These are phyloP conservation scores for Xylaria sp. DNA, from an alignment of 2,329 filamentous ascomycete genomes.

Conservation along the genomic window DNA sequence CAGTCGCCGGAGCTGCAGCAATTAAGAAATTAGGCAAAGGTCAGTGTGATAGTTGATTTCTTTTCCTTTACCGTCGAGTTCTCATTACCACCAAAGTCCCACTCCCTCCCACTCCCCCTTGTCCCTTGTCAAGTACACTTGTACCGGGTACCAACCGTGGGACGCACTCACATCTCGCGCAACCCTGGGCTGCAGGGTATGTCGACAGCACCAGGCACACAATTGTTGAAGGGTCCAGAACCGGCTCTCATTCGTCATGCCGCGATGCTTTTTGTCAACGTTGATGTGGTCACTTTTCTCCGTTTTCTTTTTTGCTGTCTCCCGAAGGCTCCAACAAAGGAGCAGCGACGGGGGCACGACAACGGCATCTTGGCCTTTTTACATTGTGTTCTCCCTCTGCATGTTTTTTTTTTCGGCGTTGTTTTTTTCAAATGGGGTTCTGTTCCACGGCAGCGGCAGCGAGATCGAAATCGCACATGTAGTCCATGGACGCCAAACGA, in stretches of 20 bases:
- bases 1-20: constrained; percentile 16
- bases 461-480: background rate
- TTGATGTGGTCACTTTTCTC: constrained; percentile 11
- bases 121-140: constrained; percentile 21
- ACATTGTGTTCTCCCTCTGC: too few species aligned
- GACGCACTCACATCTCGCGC: constrained; percentile 19
- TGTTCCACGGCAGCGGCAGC: background rate
- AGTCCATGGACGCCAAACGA: constrained; percentile 6
- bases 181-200: constrained; percentile 24
- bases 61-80: constrained; percentile 15
- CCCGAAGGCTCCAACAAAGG: background rate
- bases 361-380: too few species aligned
- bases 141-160: constrained; percentile 21
- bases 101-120: too few species aligned
- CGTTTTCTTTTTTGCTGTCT: constrained; percentile 3
- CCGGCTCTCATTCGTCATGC: constrained; percentile 16
- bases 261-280: constrained; percentile 9
- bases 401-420: too few species aligned
- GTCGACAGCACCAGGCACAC: constrained; percentile 20
- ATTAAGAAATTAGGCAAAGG: constrained; percentile 15
- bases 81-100: constrained; percentile 7
- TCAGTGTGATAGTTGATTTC: constrained; percentile 25
- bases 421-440: too few species aligned
- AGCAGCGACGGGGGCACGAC: background rate
- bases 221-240: constrained; percentile 11